Base-by-base conservation (phyloP, 768 basidiomycete genomes). In the Trametes cubensis region DNA sequence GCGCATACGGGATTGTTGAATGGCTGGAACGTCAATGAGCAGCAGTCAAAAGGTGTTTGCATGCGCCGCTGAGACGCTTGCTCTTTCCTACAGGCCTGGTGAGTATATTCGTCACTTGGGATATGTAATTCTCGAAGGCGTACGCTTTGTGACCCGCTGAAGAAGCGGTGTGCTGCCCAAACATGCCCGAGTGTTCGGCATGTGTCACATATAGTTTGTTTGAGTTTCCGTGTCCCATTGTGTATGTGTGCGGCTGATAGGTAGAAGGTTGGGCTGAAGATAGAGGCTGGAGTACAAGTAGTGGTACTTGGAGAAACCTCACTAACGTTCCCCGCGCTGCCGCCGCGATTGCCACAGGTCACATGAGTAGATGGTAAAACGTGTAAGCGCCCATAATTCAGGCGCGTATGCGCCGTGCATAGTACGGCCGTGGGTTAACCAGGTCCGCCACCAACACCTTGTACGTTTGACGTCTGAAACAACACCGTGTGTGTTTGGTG, bases 151-250 rank as follows among this genome's bases (percentile, higher is more conserved):
- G 86, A 15, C 92, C 92, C 28, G 81, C 81, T 11, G 90, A 91
- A 23, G 91, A 82, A 0, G 92, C 77, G 0, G 78, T 89, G 74
- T 95, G 92, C 45, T 89, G 87, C 38, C 92, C 92, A 70, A 89
- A 82, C 44, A 84, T 78, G 45, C 92, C 92, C 7, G 90, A 80
- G 71, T 94, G 93, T 72, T 95, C 92, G 23, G 90, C 87, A 71
- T 94, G 92, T 3, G 92, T 95, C 71, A 95, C 90, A 72, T 94
- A 94, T 28, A 94, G 77, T 74, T 93, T 93, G 81, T 89, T 81
- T 34, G 88, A 89, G 71, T 90, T 92, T 73, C 92, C 92, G 79
- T 94, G 91, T 52, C 92, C 90, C 90, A 92, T 92, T 60, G 66
- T 76, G 60, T 55, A 55, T 65, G n/a, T 38, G 10, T 2, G 20